Evolutionary conservation across 257 asterid species (phyloP).

Genomic region (Eustoma russellianum): DNA sequence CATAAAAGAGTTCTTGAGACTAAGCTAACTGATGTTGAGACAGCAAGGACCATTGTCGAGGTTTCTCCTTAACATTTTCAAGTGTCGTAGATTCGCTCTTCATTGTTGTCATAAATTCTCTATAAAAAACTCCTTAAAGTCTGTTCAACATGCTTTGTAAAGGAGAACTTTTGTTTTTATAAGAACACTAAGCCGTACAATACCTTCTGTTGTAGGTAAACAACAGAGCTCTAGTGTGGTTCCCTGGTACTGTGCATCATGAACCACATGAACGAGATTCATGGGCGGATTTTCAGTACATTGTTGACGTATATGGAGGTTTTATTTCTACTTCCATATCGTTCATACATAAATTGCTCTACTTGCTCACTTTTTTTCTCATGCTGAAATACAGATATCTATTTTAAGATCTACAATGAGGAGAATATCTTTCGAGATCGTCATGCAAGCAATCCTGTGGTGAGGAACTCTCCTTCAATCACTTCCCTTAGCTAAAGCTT

Average conservation of each 20-base stretch:
- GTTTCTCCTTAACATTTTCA: constrained; percentile 18
- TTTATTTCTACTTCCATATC: constrained; percentile 10
- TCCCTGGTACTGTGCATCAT: constrained; percentile 53
- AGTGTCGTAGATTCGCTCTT: constrained; percentile 5
- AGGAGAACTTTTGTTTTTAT: constrained; percentile 2
- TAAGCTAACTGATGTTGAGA: constrained; percentile 61
- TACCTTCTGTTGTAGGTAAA: constrained; percentile 39
- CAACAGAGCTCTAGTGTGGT: constrained; percentile 43
- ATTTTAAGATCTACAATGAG: constrained; percentile 53
- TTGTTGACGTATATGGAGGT: constrained; percentile 74
- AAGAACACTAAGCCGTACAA: constrained; percentile 11
- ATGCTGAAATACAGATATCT: constrained; percentile 39
- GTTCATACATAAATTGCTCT: background rate
- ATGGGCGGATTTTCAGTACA: constrained; percentile 65
- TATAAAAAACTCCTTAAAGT: background rate
- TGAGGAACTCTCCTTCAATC: constrained; percentile 16
- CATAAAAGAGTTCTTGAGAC: constrained; percentile 33
- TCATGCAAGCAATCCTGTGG: constrained; percentile 74
- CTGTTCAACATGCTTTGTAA: background rate
- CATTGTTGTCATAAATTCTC: background rate
- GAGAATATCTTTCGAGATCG: constrained; percentile 58
- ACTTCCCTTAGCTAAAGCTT: too few relatives aligned
- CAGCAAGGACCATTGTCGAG: constrained; percentile 73
- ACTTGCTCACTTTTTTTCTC: constrained; percentile 11
- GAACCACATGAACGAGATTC: constrained; percentile 71